Evolutionary conservation across 2,329 filamentous ascomycete species (phyloP), one percentile per base, ranked within the genome.

Genomic region (Ophiognomonia clavigignenti-juglandacearum): DNA sequence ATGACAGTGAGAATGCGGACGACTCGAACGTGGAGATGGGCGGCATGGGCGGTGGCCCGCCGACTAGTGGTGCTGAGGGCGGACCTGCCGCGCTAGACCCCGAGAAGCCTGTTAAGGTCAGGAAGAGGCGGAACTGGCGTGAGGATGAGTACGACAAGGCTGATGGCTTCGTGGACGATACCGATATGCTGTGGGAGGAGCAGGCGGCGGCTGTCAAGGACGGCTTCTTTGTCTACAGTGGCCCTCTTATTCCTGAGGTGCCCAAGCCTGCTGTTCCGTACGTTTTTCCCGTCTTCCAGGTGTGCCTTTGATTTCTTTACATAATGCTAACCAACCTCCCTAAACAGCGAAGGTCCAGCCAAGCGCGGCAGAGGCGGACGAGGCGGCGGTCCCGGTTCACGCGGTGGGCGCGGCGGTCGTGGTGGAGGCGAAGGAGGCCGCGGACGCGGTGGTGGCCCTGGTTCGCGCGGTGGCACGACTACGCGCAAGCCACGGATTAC

Each of bases 211-310:
- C 93, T 39, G 92, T 88, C 56, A 88, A 92, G 57, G 93, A 97
- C 62, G 93, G 93, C 1, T 98, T 97, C 71, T 98, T 97, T 63
- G 93, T 98, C 2, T 98, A 96, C 67, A 95, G 88, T 51, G 93
- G 93, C 4, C 92, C 92, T 8, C 72, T 98, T 39, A 80, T 97
- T 19, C 86, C 86, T 5, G 90, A 95, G 66, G 87, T 85, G 19
- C 86, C 95, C 68, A 92, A 93, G 67, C 75, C 77, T 29, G 67
- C 72, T 55, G 63, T 66, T 48, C 72, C 70, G 75, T 78, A 74
- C 54, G 75, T 73, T 22, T 39, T 47, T 37, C 27, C 50, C 16
- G 26, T 42, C 46, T 32, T 5, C 59, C 46, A 52, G 22, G 47
- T 34, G 44, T n/a, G 26, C 8, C 4, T 36, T 11, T 36, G 27